These are phyloP conservation scores for Skeletonema menzelii DNA, from an alignment of 108 stramenopile genomes.

Conservation along the genomic window DNA sequence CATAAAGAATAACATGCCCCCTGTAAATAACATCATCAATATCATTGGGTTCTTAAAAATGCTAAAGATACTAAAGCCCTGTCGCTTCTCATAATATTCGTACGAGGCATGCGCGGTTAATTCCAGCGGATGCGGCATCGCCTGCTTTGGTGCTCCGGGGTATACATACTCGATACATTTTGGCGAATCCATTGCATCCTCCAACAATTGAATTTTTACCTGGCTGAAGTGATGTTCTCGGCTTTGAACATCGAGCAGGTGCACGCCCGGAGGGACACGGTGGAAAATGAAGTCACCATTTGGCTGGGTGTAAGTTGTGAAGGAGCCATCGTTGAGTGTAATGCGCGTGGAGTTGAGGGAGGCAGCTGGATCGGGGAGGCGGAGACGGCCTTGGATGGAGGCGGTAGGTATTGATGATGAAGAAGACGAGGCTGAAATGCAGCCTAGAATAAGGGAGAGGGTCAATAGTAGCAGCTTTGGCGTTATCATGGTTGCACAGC, in stretches of 20 bases:
- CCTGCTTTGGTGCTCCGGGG: slow-evolving; percentile 77
- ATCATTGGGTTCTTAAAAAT: slow-evolving; percentile 91
- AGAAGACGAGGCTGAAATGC: not conserved
- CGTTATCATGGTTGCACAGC: not conserved
- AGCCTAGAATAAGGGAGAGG: not conserved
- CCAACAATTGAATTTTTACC: slow-evolving; percentile 79
- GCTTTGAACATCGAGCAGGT: slow-evolving; percentile 78
- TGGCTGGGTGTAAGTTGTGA: slow-evolving; percentile 66
- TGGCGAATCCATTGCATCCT: slow-evolving; percentile 67
- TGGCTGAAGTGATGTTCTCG: slow-evolving; percentile 72
- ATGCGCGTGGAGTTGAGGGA: slow-evolving; percentile 72
- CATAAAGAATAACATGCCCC: slow-evolving; percentile 79
- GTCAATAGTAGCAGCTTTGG: not conserved
- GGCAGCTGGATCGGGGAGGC: slow-evolving; percentile 40
- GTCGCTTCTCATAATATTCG: slow-evolving; percentile 76
- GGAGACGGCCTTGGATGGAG: slow-evolving; percentile 46
- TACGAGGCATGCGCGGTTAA: slow-evolving; percentile 75
- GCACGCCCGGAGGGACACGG: slow-evolving; percentile 80
- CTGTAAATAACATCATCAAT: slow-evolving; percentile 81
- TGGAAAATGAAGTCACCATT: slow-evolving; percentile 77
- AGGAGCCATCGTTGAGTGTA: slow-evolving; percentile 76
- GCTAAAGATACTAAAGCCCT: slow-evolving; percentile 65
- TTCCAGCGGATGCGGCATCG: slow-evolving; percentile 68
- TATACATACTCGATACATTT: slow-evolving; percentile 88
- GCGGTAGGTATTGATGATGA: slow-evolving; percentile 18